Conservation (phyloP, 2,329 filamentous ascomycete species). For the Fusarium sp. region DNA sequence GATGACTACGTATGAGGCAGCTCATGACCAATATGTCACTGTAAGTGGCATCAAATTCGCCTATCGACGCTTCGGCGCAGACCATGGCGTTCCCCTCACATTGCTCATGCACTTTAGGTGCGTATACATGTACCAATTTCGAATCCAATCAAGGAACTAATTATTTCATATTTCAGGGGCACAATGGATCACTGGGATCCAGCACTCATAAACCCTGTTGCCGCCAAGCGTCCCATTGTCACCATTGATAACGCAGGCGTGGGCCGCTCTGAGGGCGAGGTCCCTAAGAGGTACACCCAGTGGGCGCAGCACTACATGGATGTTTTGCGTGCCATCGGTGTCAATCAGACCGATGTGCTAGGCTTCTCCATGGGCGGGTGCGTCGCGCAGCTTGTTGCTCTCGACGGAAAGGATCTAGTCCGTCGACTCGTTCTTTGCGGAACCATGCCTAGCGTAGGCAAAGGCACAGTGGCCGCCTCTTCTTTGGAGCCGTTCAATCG, state of each 20-base stretch:
- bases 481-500: constrained; percentile 47
- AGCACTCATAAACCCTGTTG: constrained; percentile 55
- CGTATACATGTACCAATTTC: background rate
- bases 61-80: constrained; percentile 45
- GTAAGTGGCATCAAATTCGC: constrained; percentile 47
- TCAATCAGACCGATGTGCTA: constrained; percentile 55
- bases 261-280: constrained; percentile 55
- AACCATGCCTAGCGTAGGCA: constrained; percentile 52
- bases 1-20: constrained; percentile 47
- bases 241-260: constrained; percentile 60
- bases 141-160: background rate
- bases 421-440: constrained; percentile 56
- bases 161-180: constrained; percentile 39
- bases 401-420: constrained; percentile 50
- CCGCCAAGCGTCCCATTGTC: constrained; percentile 53
- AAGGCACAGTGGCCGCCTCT: constrained; percentile 46
- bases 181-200: constrained; percentile 56
- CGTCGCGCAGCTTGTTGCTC: constrained; percentile 56
- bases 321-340: constrained; percentile 50
- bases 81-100: constrained; percentile 46
- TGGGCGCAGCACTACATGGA: constrained; percentile 49
- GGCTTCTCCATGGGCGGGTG: constrained; percentile 62
- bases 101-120: constrained; percentile 48
- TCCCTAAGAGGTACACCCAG: constrained; percentile 47
- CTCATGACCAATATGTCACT: constrained; percentile 43